Conservation (phyloP, 139 green algal species). For the Penium margaritaceum region DNA sequence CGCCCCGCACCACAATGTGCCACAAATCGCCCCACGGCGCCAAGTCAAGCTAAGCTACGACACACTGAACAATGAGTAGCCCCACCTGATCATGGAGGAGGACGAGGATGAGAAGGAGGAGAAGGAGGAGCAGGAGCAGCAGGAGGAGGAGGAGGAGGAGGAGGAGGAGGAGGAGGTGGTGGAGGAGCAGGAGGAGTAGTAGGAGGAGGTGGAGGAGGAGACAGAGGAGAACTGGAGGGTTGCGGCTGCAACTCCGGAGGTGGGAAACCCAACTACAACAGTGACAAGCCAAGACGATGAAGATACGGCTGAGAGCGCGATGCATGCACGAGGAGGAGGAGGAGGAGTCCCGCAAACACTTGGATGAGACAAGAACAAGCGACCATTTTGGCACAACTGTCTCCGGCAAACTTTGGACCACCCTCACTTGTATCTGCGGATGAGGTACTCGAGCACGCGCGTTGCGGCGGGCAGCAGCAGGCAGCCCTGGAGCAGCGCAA, state of each 20-base stretch:
- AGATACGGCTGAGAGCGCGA: neutral
- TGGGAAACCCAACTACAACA: too few species aligned
- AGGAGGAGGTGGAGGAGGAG: too few species aligned
- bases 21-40: neutral
- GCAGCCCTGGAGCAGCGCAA: slow-evolving; percentile 64
- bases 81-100: too few species aligned
- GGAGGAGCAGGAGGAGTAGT: too few species aligned
- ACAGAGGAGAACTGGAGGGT: too few species aligned
- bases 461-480: slow-evolving; percentile 64
- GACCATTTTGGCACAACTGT: neutral
- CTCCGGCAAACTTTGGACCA: neutral
- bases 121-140: too few species aligned
- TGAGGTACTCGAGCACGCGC: slow-evolving; percentile 77
- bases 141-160: too few species aligned
- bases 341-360: slow-evolving; percentile 1
- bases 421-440: slow-evolving; percentile 71
- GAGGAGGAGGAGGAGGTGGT: too few species aligned
- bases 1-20: neutral
- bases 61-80: too few species aligned
- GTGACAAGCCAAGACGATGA: too few species aligned
- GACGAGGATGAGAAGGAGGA: too few species aligned
- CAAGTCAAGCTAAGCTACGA: neutral
- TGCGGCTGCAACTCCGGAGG: too few species aligned
- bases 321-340: neutral
- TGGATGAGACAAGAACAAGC: neutral